Base-by-base conservation (phyloP, 2,329 filamentous ascomycete species). In the Ascosphaera apis region DNA sequence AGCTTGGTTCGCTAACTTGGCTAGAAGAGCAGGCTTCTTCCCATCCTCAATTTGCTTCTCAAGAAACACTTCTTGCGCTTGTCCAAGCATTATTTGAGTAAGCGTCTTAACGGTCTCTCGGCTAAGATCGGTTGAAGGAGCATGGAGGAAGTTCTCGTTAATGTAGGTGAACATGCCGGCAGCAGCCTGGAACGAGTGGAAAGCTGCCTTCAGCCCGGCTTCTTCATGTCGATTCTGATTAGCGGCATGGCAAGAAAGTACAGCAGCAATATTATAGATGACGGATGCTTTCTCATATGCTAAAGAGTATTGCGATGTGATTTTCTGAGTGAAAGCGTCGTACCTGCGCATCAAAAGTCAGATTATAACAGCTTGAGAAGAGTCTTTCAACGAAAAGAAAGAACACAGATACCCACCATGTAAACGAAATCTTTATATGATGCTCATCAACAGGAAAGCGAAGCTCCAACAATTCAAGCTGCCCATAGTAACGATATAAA, bases 111-210 rank as follows among this genome's bases (percentile, higher is more conserved):
- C 82, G 0, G 88, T 98, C 35, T 98, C 86, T 41, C 88, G 66
- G 53, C 84, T 95, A 34, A 98, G 60, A 50, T 98, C 88, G n/a
- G 81, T 84, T 6, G 84, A 93, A 1, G 91, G 88, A 1, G 88
- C 88, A 49, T 98, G 88, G 25, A 98, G 63, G 53, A 98, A 98
- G 60, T 98, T 98, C 59, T 98, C 88, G 57, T 98, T 98, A 61
- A 98, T 98, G 50, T 98, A 98, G 36, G 86, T 95, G 56, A 95
- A 98, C 88, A 98, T 98, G 60, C 88, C 88, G 7, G 88, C 88
- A 5, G 86, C 84, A 30, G 88, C 88, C 56, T 98, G 88, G 60
- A 95, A 95, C 15, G 84, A 93, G 56, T 98, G 86, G 53, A 95
- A 98, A 13, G 88, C 82, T 11, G 83, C 86, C 61, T 98, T 98